phyloP scores from a whole-genome alignment of 2,329 filamentous ascomycete species.

The Pseudogymnoascus sp. region DNA sequence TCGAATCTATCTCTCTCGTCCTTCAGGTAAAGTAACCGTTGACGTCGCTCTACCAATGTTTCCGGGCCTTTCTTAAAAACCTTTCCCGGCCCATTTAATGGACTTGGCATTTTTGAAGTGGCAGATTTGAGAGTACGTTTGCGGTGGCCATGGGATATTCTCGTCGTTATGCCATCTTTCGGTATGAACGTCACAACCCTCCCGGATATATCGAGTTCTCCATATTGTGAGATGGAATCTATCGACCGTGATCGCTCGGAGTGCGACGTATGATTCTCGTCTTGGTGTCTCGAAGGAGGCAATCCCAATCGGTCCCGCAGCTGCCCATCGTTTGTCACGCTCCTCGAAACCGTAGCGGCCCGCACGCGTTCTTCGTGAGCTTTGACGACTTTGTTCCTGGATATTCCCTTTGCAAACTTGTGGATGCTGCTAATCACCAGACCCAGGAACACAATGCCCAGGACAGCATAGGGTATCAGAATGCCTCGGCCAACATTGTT shows the following conservation, averaged over 20 bases:
- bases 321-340: conserved; percentile 45
- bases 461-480: conserved; percentile 59
- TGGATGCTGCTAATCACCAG: conserved; percentile 59
- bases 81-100: not conserved
- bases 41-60: conserved; percentile 14
- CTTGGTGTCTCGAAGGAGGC: conserved; percentile 21
- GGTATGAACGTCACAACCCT: conserved; percentile 24
- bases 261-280: conserved; percentile 12
- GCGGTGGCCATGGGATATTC: not conserved
- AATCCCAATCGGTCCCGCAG: conserved; percentile 34
- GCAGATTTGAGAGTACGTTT: not conserved
- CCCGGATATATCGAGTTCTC: conserved; percentile 30
- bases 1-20: conserved; percentile 54
- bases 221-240: conserved; percentile 22
- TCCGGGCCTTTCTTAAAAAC: not conserved
- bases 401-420: conserved; percentile 51
- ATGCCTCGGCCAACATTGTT: conserved; percentile 49
- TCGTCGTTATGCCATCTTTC: not conserved
- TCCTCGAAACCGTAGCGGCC: conserved; percentile 44
- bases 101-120: not conserved
- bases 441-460: conserved; percentile 63
- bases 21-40: conserved; percentile 46
- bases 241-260: conserved; percentile 12
- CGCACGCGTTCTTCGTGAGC: conserved; percentile 50
- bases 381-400: conserved; percentile 54